Evolutionary conservation across 768 basidiomycete species (phyloP).

Genomic region (Leucogyrophana mollusca): DNA sequence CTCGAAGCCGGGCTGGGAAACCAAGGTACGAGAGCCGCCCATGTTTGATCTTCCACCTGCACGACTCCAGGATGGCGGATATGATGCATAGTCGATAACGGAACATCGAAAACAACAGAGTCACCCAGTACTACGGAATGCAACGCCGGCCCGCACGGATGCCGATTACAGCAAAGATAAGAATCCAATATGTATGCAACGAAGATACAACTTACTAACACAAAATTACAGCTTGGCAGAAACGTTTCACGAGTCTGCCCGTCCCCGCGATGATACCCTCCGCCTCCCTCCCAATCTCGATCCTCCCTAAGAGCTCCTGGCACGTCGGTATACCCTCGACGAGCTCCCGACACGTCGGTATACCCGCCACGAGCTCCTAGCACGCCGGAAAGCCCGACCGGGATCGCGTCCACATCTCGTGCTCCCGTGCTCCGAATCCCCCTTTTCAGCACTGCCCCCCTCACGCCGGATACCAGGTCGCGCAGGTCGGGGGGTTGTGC

Average conservation of each 20-base stretch:
- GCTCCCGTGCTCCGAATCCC: constrained; percentile 85
- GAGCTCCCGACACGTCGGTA: constrained; percentile 77
- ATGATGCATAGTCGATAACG: too few species aligned
- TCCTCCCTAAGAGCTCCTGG: constrained; percentile 59
- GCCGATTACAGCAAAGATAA: neutral
- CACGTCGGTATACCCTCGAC: constrained; percentile 87
- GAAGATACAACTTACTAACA: too few species aligned
- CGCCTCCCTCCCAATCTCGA: constrained; percentile 79
- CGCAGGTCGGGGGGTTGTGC: constrained; percentile 85
- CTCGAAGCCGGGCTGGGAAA: too few species aligned
- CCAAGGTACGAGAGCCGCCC: too few species aligned
- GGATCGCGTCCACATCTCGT: constrained; percentile 76
- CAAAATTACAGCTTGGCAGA: constrained; percentile 20
- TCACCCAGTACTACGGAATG: too few species aligned
- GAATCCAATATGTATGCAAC: constrained; percentile 4
- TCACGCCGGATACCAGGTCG: constrained; percentile 70
- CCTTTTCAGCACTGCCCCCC: constrained; percentile 74
- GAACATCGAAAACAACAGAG: too few species aligned
- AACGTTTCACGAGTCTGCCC: constrained; percentile 18
- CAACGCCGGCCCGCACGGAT: too few species aligned
- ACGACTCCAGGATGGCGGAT: too few species aligned
- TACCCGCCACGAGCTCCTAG: constrained; percentile 77
- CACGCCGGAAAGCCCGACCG: constrained; percentile 76
- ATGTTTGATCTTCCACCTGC: too few species aligned
- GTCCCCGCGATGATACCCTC: constrained; percentile 62